phyloP scores from a whole-genome alignment of 345 rosid species.

The Carallia pectinifolia region DNA sequence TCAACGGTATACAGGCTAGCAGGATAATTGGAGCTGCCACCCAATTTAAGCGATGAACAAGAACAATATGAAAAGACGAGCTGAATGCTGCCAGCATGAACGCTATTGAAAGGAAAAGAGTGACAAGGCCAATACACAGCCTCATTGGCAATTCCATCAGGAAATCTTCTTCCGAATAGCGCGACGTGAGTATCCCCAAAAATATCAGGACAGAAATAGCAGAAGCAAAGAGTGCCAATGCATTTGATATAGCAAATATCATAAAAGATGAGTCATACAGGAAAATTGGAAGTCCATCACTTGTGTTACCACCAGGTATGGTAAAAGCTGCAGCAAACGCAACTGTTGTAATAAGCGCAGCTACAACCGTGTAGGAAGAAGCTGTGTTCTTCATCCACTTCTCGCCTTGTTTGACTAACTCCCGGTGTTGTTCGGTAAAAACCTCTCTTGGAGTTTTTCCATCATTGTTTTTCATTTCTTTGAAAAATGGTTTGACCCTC shows the following conservation, averaged over 20 bases:
- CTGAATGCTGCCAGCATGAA: too few relatives aligned
- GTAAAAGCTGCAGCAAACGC: constrained; percentile 23
- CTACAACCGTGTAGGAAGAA: constrained; percentile 10
- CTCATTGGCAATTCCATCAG: constrained; percentile 11
- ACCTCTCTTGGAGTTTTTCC: constrained; percentile 9
- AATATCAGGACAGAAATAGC: constrained; percentile 14
- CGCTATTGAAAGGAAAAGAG: neutral
- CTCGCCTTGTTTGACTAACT: constrained; percentile 14
- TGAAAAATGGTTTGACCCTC: constrained; percentile 6
- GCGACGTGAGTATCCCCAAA: constrained; percentile 21
- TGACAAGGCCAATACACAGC: constrained; percentile 14
- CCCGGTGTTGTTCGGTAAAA: constrained; percentile 4
- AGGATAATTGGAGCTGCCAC: constrained; percentile 9
- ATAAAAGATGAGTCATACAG: neutral
- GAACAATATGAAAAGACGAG: neutral
- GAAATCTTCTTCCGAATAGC: constrained; percentile 22
- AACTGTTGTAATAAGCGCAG: constrained; percentile 18
- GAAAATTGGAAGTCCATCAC: constrained; percentile 4
- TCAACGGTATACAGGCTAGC: constrained; percentile 5
- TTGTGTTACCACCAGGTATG: constrained; percentile 8
- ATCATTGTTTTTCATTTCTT: neutral
- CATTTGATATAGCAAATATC: constrained; percentile 3
- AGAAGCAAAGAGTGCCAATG: constrained; percentile 11
- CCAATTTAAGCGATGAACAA: constrained; percentile 5
- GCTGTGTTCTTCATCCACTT: constrained; percentile 27